Percentiles rank a stretch among this genome's conserved stretches.
These are phyloP conservation scores for Trichoderma atrobrunneum DNA, from an alignment of 2,329 filamentous ascomycete genomes.

Conservation along the genomic window DNA sequence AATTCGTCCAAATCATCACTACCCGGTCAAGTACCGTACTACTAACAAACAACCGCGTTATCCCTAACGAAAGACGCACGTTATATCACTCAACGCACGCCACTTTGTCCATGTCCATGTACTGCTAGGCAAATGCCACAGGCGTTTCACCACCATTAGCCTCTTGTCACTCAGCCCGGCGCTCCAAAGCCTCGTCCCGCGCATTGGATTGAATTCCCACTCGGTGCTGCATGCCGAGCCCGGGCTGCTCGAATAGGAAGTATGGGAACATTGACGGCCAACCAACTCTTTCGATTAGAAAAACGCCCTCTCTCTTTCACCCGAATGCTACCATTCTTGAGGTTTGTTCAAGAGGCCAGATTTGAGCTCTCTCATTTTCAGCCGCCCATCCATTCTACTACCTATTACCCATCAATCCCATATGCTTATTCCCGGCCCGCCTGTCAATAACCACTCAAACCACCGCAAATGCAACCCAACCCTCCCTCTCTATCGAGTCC, in stretches of 20 bases:
- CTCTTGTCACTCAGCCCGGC: not conserved
- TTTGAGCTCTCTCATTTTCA: not conserved
- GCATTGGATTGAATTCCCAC: not conserved
- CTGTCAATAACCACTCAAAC: not conserved
- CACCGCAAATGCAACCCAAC: not conserved
- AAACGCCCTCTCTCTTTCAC: too few relatives aligned
- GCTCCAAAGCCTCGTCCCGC: not conserved
- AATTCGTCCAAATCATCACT: not conserved
- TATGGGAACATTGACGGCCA: not conserved
- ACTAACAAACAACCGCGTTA: too few relatives aligned
- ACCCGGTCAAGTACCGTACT: not conserved
- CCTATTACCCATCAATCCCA: not conserved
- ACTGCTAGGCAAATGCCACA: not conserved
- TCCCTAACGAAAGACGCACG: not conserved
- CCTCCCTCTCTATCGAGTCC: not conserved
- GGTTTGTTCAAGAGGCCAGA: not conserved
- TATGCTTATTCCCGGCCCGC: not conserved
- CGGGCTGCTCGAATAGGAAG: not conserved
- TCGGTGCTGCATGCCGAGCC: not conserved
- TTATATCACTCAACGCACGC: not conserved
- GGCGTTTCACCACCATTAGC: conserved; percentile 3
- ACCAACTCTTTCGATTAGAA: not conserved
- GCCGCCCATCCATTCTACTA: not conserved
- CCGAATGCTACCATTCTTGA: not conserved
- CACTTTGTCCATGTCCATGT: not conserved